Percentiles rank a stretch among this genome's conserved stretches.
Evolutionary conservation across 2,329 filamentous ascomycete genomes (phyloP).

Genomic region (Paracoccidioides lutzii): DNA sequence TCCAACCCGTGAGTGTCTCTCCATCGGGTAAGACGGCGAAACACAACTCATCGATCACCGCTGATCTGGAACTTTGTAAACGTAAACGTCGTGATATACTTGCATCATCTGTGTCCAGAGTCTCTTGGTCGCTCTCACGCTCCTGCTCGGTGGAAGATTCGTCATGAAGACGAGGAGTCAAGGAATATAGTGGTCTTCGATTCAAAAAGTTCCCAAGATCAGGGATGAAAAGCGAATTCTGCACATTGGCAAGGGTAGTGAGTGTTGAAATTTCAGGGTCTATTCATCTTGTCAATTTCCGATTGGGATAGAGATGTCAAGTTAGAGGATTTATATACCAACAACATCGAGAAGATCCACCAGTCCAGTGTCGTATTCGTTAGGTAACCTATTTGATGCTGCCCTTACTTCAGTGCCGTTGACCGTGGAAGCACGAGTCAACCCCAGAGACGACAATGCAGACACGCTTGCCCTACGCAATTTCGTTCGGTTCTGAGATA

Average conservation of each 20-base stretch:
- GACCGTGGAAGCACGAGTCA: slow-evolving; percentile 21
- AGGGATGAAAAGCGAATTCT: slow-evolving; percentile 78
- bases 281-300: slow-evolving; percentile 24
- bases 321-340: slow-evolving; percentile 32
- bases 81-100: slow-evolving; percentile 1
- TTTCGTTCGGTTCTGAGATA: slow-evolving; percentile 1
- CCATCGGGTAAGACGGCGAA: slow-evolving; percentile 72
- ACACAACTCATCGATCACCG: slow-evolving; percentile 44
- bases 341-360: slow-evolving; percentile 58
- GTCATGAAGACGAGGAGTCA: slow-evolving; percentile 36
- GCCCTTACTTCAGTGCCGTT: slow-evolving; percentile 8
- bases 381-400: slow-evolving; percentile 5
- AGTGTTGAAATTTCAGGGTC: slow-evolving; percentile 75
- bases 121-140: slow-evolving; percentile 13
- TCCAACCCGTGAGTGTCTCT: slow-evolving; percentile 60
- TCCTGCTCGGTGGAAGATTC: background rate
- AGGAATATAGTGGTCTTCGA: slow-evolving; percentile 62
- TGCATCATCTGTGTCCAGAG: slow-evolving; percentile 4
- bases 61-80: background rate
- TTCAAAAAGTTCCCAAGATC: slow-evolving; percentile 66
- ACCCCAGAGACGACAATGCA: slow-evolving; percentile 9
- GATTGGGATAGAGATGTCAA: background rate
- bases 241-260: slow-evolving; percentile 74
- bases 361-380: slow-evolving; percentile 48
- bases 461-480: slow-evolving; percentile 5